Evolutionary conservation across 139 green algal species (phyloP).

Genomic region (Chlamydomonas sphaeroides): DNA sequence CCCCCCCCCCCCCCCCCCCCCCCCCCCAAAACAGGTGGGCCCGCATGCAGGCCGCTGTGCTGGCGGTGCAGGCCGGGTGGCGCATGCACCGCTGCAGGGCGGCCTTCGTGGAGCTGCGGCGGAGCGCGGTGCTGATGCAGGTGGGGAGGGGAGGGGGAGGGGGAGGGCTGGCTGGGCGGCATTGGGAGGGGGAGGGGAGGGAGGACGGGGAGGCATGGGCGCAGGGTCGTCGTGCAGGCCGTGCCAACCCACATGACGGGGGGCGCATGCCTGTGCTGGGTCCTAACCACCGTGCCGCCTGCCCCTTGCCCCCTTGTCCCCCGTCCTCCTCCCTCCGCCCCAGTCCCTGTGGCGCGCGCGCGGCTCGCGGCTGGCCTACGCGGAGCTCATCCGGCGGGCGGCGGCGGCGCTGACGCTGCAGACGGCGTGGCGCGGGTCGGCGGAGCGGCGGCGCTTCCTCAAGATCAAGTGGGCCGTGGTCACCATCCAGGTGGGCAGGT

Average conservation of each 20-base stretch:
- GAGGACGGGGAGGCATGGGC: no score
- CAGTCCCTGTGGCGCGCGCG: conserved; percentile 56
- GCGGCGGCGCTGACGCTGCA: conserved; percentile 63
- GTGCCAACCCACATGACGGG: no score
- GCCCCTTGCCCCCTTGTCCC: no score
- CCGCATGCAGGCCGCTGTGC: conserved; percentile 44
- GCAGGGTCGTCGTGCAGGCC: no score
- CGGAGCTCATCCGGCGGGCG: conserved; percentile 42
- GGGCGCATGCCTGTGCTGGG: neutral
- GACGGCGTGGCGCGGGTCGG: conserved; percentile 45
- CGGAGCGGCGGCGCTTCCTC: conserved; percentile 32
- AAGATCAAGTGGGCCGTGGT: conserved; percentile 23
- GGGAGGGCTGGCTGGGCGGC: no score
- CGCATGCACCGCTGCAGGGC: conserved; percentile 50
- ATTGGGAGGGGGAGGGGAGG: no score
- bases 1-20: no score
- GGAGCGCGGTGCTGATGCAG: conserved; percentile 13
- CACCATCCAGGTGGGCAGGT: no score
- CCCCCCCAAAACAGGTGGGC: conserved; percentile 43
- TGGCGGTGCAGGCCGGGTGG: conserved; percentile 42
- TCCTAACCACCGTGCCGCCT: no score
- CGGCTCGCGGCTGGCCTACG: conserved; percentile 20
- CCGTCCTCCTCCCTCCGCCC: conserved; percentile 12
- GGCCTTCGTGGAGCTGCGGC: conserved; percentile 9
- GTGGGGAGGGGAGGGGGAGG: no score